A percentile compares a stretch with the other conserved stretches of the same genome.
Conservation (phyloP, 192 early-diverging fungal genomes). For the Backusella parvicylindrica region DNA sequence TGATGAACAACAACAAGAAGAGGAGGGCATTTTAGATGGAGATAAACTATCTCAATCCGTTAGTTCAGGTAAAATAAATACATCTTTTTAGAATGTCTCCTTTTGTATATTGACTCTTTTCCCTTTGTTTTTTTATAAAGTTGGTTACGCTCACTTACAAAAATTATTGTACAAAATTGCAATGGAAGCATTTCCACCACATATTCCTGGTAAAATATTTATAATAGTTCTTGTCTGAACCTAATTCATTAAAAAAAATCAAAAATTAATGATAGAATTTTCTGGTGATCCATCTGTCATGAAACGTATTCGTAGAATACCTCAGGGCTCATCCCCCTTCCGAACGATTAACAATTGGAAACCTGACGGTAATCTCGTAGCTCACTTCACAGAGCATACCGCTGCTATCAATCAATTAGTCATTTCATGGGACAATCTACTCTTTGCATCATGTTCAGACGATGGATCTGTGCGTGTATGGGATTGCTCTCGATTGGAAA, state of each 20-base stretch:
- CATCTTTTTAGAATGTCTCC: not conserved
- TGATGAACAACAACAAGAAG: not conserved
- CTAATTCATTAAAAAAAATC: not conserved
- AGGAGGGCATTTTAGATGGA: not conserved
- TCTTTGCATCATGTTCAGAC: constrained; percentile 80
- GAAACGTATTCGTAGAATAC: constrained; percentile 27
- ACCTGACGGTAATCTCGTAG: constrained; percentile 77
- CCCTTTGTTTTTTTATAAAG: not conserved
- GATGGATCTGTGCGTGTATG: constrained; percentile 84
- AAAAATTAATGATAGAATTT: constrained; percentile 18
- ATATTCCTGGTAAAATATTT: constrained; percentile 31
- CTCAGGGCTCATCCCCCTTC: constrained; percentile 33
- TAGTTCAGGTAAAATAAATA: constrained; percentile 1
- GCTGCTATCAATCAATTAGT: constrained; percentile 68
- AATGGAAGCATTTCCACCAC: constrained; percentile 46
- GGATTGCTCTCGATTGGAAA: constrained; percentile 77
- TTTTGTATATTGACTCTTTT: not conserved
- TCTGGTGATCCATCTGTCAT: constrained; percentile 18
- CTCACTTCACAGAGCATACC: constrained; percentile 82
- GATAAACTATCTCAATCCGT: not conserved
- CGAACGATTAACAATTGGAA: constrained; percentile 59
- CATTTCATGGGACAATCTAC: constrained; percentile 64
- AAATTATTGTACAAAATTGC: constrained; percentile 49
- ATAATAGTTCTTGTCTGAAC: too few relatives aligned
- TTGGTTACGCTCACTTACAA: constrained; percentile 31